Conservation (phyloP, 179 eudicot genomes). For the Spergularia azorica region DNA sequence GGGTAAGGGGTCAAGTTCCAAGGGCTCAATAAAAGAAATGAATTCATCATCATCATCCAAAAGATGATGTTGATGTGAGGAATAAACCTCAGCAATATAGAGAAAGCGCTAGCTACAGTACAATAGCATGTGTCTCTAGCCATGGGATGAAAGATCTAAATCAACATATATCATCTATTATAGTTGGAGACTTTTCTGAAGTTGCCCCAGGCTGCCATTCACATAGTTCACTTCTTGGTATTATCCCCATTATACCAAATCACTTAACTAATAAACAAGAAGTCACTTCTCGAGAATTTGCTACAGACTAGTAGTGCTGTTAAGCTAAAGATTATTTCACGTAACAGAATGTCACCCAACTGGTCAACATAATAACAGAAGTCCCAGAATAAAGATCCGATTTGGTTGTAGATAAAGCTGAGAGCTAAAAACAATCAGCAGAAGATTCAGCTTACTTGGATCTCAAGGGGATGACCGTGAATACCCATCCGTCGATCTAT, state of each 20-base stretch:
- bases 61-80: neutral
- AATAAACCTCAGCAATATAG: neutral
- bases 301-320: neutral
- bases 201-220: neutral
- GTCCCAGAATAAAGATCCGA: neutral
- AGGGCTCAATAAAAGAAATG: neutral
- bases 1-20: no score
- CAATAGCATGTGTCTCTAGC: no score
- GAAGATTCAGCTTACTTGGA: slow-evolving; percentile 60
- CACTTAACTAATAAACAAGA: neutral
- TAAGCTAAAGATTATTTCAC: neutral
- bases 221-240: neutral
- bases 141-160: no score
- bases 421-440: neutral
- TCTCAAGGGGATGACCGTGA: slow-evolving; percentile 97
- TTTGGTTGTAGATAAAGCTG: slow-evolving; percentile 2
- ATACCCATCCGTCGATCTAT: slow-evolving; percentile 98
- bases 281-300: neutral
- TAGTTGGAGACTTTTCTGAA: neutral
- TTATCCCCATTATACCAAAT: neutral
- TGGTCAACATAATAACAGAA: neutral
- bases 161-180: neutral
- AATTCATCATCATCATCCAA: no score
- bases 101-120: neutral
- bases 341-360: neutral